Evolutionary conservation across 2,329 filamentous ascomycete genomes (phyloP).

Genomic region (Pseudopithomyces maydicus): DNA sequence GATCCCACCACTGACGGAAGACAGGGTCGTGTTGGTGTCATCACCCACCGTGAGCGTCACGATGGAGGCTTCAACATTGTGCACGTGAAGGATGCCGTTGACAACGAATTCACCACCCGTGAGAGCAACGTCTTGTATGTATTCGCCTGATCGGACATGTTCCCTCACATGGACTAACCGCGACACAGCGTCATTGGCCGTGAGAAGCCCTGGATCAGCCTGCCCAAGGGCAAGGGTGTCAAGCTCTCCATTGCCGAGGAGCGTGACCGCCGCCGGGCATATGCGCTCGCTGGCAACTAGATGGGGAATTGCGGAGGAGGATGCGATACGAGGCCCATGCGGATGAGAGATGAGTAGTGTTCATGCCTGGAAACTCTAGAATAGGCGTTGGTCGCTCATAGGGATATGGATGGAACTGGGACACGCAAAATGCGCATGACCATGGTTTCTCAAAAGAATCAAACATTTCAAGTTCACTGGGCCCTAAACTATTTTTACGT

Average conservation of each 20-base stretch:
- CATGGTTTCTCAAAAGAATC: constrained; percentile 40
- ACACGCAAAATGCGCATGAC: constrained; percentile 40
- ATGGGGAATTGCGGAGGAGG: constrained; percentile 21
- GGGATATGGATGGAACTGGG: constrained; percentile 34
- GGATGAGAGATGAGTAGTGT: constrained; percentile 31
- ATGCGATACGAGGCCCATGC: constrained; percentile 33
- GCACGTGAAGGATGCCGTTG: constrained; percentile 99
- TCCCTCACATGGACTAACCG: constrained; percentile 16
- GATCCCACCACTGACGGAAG: neutral
- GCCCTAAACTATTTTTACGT: neutral
- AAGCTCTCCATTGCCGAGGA: constrained; percentile 97
- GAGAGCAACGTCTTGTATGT: constrained; percentile 91
- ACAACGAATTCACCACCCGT: constrained; percentile 99
- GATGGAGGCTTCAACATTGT: constrained; percentile 99
- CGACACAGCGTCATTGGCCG: constrained; percentile 76
- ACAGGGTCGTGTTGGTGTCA: constrained; percentile 94
- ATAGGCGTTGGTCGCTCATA: constrained; percentile 44
- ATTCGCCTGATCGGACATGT: neutral
- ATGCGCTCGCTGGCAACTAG: constrained; percentile 60
- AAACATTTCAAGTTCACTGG: constrained; percentile 10
- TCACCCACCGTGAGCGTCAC: constrained; percentile 99
- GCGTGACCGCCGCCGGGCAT: constrained; percentile 92
- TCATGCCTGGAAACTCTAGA: constrained; percentile 34
- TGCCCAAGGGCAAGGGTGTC: constrained; percentile 99
- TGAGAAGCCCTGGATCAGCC: constrained; percentile 99